phyloP scores from a whole-genome alignment of 192 early-diverging fungal genomes.

The Entophlyctis helioformis region DNA sequence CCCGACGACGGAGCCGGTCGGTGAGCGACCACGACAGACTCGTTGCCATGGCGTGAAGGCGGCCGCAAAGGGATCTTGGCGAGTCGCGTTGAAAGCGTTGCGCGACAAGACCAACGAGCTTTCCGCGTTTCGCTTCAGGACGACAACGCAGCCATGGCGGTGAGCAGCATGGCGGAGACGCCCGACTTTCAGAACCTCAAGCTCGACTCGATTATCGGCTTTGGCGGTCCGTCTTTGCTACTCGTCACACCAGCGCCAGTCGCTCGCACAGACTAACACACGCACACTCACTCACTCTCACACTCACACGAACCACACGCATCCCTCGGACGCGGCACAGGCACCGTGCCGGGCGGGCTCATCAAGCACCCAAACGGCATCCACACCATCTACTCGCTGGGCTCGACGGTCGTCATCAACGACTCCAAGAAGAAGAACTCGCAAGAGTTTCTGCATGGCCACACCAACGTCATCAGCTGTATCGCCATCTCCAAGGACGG shows the following conservation, averaged over 20 bases:
- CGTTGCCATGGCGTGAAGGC: no score
- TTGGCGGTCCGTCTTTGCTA: slow-evolving; percentile 35
- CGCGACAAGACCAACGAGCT: no score
- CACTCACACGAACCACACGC: not conserved
- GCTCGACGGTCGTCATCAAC: slow-evolving; percentile 38
- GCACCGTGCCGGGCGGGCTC: slow-evolving; percentile 30
- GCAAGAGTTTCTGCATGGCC: slow-evolving; percentile 46
- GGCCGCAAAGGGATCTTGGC: no score
- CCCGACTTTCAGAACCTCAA: slow-evolving; percentile 25
- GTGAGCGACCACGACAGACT: no score
- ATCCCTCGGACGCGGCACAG: slow-evolving; percentile 10
- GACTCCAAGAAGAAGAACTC: slow-evolving; percentile 15
- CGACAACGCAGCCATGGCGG: no score
- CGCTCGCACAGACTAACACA: no score
- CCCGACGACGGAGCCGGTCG: no score
- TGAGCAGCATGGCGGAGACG: no score
- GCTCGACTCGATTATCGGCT: slow-evolving; percentile 37
- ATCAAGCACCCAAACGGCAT: slow-evolving; percentile 40
- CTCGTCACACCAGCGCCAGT: no score
- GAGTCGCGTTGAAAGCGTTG: no score
- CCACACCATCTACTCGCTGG: slow-evolving; percentile 42
- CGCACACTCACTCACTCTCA: not conserved
- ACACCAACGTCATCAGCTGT: slow-evolving; percentile 43
- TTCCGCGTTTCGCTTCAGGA: no score
- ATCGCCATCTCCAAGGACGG: slow-evolving; percentile 32